phyloP scores from a whole-genome alignment of 192 early-diverging fungal genomes.

The Borealophlyctis nickersoniae region DNA sequence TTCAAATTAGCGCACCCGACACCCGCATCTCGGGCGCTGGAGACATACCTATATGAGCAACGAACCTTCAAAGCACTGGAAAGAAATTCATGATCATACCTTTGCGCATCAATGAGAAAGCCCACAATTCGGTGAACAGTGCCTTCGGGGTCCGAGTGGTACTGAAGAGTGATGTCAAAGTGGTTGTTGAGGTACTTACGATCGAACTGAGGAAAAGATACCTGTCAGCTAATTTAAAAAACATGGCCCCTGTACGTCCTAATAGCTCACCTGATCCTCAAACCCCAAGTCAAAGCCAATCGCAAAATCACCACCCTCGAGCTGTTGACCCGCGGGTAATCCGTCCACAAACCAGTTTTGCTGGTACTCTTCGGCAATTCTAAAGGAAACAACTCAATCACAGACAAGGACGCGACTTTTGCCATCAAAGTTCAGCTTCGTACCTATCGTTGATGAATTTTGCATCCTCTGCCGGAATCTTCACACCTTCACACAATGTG shows the following conservation, averaged over 20 bases:
- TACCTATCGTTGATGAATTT: conserved; percentile 79
- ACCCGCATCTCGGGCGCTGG: no score
- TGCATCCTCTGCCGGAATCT: conserved; percentile 43
- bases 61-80: no score
- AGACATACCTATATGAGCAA: no score
- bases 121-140: conserved; percentile 81
- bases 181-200: conserved; percentile 83
- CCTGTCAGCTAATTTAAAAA: no score
- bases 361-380: conserved; percentile 53
- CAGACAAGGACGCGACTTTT: no score
- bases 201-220: no score
- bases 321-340: no score
- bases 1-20: no score
- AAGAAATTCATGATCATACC: no score
- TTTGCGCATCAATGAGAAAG: conserved; percentile 56
- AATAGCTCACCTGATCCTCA: no score
- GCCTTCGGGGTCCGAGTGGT: conserved; percentile 64
- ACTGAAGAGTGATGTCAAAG: conserved; percentile 80
- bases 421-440: neutral
- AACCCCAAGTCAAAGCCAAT: conserved; percentile 80
- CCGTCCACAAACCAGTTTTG: conserved; percentile 78
- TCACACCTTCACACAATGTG: conserved; percentile 4
- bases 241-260: no score
- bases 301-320: conserved; percentile 32
- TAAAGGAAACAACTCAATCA: conserved; percentile 1